A percentile compares a stretch with the other conserved stretches of the same genome.
Conservation (phyloP, 176 grass and related monocot species). For the Melocanna baccifera region DNA sequence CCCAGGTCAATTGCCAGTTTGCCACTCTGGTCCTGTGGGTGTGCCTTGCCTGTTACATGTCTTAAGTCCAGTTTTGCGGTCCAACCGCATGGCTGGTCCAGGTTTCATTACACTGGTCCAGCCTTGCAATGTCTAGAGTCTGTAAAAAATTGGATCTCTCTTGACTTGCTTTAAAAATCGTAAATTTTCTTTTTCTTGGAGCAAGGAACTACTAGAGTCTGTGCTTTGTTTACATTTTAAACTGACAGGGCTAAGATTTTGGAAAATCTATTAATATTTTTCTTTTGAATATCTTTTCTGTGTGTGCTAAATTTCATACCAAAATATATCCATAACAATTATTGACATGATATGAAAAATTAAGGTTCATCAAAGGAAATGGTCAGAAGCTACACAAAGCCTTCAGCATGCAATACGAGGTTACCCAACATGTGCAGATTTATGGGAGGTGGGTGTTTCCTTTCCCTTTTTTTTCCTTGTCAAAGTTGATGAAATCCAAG, state of each 20-base stretch:
- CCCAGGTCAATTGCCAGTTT: background rate
- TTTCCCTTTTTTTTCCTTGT: slow-evolving; percentile 1
- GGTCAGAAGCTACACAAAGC: slow-evolving; percentile 79
- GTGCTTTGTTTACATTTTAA: background rate
- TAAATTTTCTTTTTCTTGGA: background rate
- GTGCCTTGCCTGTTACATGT: background rate
- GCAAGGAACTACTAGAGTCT: background rate
- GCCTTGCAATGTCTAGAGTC: background rate
- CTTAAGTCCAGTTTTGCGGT: background rate
- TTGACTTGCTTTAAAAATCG: background rate
- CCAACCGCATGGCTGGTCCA: background rate
- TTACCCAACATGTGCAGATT: slow-evolving; percentile 69
- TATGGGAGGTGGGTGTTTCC: slow-evolving; percentile 78
- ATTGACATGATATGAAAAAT: slow-evolving; percentile 30
- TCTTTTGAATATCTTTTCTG: slow-evolving; percentile 13
- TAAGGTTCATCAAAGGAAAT: slow-evolving; percentile 92
- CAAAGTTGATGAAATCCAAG: slow-evolving; percentile 19
- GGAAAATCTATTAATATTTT: slow-evolving; percentile 9
- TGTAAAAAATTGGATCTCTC: background rate
- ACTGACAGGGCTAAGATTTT: background rate
- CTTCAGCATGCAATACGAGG: slow-evolving; percentile 90
- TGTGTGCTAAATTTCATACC: background rate
- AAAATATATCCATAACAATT: slow-evolving; percentile 5
- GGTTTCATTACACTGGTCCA: background rate
- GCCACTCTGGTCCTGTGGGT: background rate